Base-by-base conservation (phyloP, 306 rosid genomes). In the Carpinus fangiana region DNA sequence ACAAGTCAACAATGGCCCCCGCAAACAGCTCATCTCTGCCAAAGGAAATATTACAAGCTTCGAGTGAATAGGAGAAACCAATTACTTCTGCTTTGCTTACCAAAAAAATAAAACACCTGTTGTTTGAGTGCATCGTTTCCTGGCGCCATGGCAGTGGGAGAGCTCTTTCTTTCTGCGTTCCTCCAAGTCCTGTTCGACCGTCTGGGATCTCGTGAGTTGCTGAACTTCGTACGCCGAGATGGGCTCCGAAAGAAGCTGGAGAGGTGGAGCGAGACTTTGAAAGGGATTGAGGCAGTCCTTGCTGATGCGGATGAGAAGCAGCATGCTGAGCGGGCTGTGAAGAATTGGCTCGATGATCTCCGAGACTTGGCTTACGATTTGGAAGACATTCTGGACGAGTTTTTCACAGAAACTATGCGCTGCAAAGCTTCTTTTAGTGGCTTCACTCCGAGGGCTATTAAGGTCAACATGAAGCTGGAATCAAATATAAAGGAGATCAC, bases 341-440 rank as follows among this genome's bases (percentile, higher is more conserved):
- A 67, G 1, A 7, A 12, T 2, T 80, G 84, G 84, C 77, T 80
- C 13, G 20, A 59, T 0, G 48, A 36, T 14, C 84, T 84, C n/a
- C 16, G 10, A 51, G 70, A 76, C 70, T 78, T 74, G 59, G 70
- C 85, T 21, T 23, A 53, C 41, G 52, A 71, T 1, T 12, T 76
- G 5, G 84, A 79, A 4, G 81, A 84, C 59, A 6, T 73, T 2
- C 43, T 85, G 11, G 80, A 82, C 14, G 76, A 80, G 26, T 60
- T 52, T 31, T 31, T 31, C 34, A 31, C 34, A 1, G 34, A 31
- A 31, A 31, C 34, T 31, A 2, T 31, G 34, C 34, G 3, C 3
- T 31, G 34, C 34, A 31, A 31, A 31, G 34, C 34, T 31, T 31
- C 34, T 31, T 31, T 2, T 31, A 31, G 34, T 31, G 34, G 34